Evolutionary conservation across 371 early-diverging fungal genomes (phyloP).

Genomic region (Paraphysoderma sedebokerense): DNA sequence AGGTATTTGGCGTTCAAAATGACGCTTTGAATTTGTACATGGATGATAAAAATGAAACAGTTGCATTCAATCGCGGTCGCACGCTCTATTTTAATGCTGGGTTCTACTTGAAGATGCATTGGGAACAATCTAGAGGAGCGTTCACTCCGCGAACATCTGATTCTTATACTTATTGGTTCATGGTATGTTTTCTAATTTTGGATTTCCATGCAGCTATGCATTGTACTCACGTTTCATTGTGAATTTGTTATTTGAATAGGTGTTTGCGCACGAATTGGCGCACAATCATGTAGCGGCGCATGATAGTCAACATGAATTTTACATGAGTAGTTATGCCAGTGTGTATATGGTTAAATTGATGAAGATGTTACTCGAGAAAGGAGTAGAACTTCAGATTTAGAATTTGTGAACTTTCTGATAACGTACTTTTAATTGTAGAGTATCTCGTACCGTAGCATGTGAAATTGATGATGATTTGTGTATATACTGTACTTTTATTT

Average conservation of each 20-base stretch:
- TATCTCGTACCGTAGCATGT: too few relatives aligned
- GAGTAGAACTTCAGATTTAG: too few relatives aligned
- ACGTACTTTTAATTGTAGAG: too few relatives aligned
- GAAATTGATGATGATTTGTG: too few relatives aligned
- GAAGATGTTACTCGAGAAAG: conserved; percentile 1
- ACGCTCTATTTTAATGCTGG: conserved; percentile 60
- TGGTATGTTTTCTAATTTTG: too few relatives aligned
- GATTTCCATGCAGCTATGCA: too few relatives aligned
- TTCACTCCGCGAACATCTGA: neutral
- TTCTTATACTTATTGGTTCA: conserved; percentile 2
- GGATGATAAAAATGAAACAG: conserved; percentile 42
- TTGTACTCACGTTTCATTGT: too few relatives aligned
- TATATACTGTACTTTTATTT: too few relatives aligned
- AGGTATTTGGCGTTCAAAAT: conserved; percentile 41
- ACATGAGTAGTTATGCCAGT: conserved; percentile 58
- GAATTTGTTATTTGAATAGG: too few relatives aligned
- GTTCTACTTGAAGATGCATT: too few relatives aligned
- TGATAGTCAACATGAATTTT: conserved; percentile 30
- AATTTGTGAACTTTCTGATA: too few relatives aligned
- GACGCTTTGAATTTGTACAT: conserved; percentile 53
- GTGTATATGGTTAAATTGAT: conserved; percentile 28
- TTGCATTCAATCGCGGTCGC: conserved; percentile 66
- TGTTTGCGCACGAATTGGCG: conserved; percentile 51
- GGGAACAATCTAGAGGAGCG: too few relatives aligned
- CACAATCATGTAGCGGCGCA: conserved; percentile 43